Conservation (phyloP, 2,329 filamentous ascomycete genomes). For the Fusarium nisikadoi region DNA sequence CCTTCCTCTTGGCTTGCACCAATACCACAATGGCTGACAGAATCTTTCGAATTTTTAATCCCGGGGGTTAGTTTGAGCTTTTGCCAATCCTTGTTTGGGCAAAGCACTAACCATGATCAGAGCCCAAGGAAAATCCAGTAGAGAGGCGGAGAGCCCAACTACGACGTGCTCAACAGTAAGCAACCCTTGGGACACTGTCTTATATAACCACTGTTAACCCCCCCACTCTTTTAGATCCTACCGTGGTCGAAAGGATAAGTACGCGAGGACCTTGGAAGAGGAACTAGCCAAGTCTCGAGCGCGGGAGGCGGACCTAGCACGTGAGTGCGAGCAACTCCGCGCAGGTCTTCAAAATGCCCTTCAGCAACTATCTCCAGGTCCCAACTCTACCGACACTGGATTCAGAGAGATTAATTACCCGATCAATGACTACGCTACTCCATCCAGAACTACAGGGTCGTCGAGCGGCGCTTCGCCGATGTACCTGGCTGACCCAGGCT, state of each 20-base stretch:
- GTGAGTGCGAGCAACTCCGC: conserved; percentile 22
- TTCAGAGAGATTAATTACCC: not conserved
- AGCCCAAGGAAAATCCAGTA: conserved; percentile 20
- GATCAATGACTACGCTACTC: not conserved
- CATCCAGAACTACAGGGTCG: not conserved
- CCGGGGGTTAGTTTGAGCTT: conserved; percentile 35
- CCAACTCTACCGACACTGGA: not conserved
- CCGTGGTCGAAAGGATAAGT: conserved; percentile 29
- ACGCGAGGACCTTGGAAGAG: conserved; percentile 11
- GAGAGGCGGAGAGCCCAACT: conserved; percentile 30
- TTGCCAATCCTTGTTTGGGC: not conserved
- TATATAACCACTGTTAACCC: not conserved
- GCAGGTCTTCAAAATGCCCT: not conserved
- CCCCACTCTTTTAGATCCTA: conserved; percentile 7
- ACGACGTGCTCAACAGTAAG: conserved; percentile 30
- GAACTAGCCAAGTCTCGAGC: conserved; percentile 18
- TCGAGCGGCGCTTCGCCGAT: conserved; percentile 5
- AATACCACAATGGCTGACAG: conserved; percentile 23
- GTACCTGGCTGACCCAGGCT: not conserved
- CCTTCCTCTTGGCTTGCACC: not conserved
- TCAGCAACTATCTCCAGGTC: not conserved
- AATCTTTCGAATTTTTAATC: conserved; percentile 51
- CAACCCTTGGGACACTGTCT: not conserved
- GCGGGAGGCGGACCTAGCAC: conserved; percentile 7
- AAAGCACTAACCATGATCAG: not conserved